Percentiles rank a stretch among this genome's conserved stretches.
Conservation (phyloP, 169 alveolate species). For the Babesia gibsoni region DNA sequence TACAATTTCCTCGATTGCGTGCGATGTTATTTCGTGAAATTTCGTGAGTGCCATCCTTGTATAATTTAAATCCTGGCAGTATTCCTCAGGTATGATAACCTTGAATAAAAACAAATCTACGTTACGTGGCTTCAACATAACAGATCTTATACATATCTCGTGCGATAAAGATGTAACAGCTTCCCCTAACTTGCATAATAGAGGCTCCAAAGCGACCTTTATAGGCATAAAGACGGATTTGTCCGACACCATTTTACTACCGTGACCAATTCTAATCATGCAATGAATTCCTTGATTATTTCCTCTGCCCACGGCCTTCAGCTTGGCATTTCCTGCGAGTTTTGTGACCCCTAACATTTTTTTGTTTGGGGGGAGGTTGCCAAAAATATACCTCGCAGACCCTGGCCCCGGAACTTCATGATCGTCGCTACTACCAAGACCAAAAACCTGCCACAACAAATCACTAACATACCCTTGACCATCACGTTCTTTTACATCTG, state of each 20-base stretch:
- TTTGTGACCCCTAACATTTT: too few species aligned
- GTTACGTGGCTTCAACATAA: neutral
- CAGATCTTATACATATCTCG: neutral
- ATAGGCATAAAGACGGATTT: neutral
- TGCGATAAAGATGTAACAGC: too few species aligned
- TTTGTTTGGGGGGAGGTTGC: too few species aligned
- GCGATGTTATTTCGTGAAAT: neutral
- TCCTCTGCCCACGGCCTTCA: too few species aligned
- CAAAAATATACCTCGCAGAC: too few species aligned
- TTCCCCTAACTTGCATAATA: neutral
- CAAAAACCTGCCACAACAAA: too few species aligned
- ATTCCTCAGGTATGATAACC: constrained; percentile 1
- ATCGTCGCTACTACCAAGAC: too few species aligned
- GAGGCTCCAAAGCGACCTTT: neutral
- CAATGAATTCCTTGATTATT: too few species aligned
- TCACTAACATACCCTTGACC: too few species aligned
- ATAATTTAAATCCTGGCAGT: neutral
- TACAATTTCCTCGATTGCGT: neutral
- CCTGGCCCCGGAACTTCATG: too few species aligned
- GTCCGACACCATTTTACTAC: neutral
- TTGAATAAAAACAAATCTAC: neutral
- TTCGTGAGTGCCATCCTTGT: neutral
- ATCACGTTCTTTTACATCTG: too few species aligned
- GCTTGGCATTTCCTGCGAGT: too few species aligned
- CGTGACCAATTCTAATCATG: neutral